Evolutionary conservation across 2,329 filamentous ascomycete species (phyloP).

Genomic region (Leptographium wingfieldii): DNA sequence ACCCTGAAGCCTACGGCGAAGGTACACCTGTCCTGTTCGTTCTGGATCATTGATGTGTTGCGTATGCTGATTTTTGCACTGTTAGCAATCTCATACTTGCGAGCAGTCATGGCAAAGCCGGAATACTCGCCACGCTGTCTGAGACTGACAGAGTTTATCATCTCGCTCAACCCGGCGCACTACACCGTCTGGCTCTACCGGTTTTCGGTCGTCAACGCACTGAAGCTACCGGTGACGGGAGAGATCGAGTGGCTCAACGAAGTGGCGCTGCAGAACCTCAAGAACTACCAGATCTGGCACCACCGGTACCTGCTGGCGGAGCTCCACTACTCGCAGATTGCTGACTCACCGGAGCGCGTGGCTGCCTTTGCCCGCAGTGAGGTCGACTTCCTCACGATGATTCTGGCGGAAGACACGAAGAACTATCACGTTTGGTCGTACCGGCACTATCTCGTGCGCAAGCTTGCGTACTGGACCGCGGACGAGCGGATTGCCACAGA

Average conservation of each 20-base stretch:
- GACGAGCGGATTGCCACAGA: constrained; percentile 64
- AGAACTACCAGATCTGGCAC: constrained; percentile 98
- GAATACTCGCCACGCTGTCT: constrained; percentile 73
- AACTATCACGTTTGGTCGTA: constrained; percentile 99
- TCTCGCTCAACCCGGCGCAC: constrained; percentile 86
- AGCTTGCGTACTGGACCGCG: constrained; percentile 49
- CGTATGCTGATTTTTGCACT: not conserved
- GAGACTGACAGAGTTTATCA: constrained; percentile 76
- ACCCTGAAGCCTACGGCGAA: constrained; percentile 79
- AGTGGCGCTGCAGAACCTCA: constrained; percentile 71
- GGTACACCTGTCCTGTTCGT: constrained; percentile 24
- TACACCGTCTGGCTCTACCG: constrained; percentile 99
- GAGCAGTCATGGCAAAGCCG: constrained; percentile 81
- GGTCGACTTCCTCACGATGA: constrained; percentile 60
- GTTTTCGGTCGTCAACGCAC: constrained; percentile 59
- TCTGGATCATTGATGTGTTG: not conserved
- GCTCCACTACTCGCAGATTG: constrained; percentile 45
- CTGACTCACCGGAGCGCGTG: constrained; percentile 40
- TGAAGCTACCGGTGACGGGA: constrained; percentile 50
- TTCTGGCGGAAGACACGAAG: constrained; percentile 79
- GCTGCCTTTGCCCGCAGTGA: constrained; percentile 52
- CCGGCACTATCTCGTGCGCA: constrained; percentile 56
- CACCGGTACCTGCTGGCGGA: constrained; percentile 55
- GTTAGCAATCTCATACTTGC: constrained; percentile 76
- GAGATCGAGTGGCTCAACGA: constrained; percentile 82